Conservation (phyloP, 148 eudicot genomes). For the Selenicereus undatus region DNA sequence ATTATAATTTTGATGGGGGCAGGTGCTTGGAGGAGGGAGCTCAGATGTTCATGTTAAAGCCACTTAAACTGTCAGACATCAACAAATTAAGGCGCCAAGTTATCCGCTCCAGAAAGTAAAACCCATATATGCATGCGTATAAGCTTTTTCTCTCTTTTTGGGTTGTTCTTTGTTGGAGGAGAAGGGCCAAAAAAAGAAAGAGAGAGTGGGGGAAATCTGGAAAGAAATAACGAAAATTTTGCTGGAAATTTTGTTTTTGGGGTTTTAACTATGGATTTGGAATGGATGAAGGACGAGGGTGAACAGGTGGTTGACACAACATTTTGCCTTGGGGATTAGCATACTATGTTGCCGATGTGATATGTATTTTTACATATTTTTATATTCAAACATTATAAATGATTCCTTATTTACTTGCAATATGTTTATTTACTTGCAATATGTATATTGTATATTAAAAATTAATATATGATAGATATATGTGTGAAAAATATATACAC, state of each 20-base stretch:
- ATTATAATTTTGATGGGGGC: not conserved
- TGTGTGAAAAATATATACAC: too few species aligned
- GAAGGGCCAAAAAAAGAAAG: not conserved
- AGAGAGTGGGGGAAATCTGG: not conserved
- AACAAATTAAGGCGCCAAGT: slow-evolving; percentile 48
- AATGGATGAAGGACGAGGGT: not conserved
- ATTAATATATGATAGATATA: too few species aligned
- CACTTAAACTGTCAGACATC: slow-evolving; percentile 61
- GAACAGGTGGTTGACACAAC: not conserved
- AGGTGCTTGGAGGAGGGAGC: slow-evolving; percentile 93
- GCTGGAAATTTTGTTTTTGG: not conserved
- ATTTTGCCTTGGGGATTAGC: too few species aligned
- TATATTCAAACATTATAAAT: too few species aligned
- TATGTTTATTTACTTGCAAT: too few species aligned
- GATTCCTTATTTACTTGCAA: too few species aligned
- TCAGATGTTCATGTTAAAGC: slow-evolving; percentile 66
- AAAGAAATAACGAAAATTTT: not conserved
- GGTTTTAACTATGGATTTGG: not conserved
- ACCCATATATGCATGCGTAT: not conserved
- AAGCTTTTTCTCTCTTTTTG: too few species aligned
- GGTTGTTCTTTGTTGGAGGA: not conserved
- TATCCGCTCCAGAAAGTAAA: slow-evolving; percentile 31
- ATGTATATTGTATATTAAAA: too few species aligned
- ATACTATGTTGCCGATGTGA: too few species aligned
- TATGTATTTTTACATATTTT: too few species aligned